Base-by-base conservation (phyloP, 1,284 basidiomycete species). In the Sanghuangporus weigelae region DNA sequence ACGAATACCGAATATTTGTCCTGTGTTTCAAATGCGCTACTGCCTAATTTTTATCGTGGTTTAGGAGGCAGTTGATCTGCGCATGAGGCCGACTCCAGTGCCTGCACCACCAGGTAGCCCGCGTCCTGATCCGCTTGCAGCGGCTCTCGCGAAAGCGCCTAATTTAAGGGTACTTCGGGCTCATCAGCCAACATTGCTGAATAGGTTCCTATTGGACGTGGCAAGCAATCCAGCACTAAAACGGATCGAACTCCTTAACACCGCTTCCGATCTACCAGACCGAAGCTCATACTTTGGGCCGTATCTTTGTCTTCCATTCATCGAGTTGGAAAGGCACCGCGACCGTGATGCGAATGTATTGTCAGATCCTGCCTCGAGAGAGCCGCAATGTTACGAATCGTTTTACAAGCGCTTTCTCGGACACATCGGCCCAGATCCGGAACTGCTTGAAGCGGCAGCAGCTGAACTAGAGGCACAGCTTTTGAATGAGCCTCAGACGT, bases 161-260 rank as follows among this genome's bases (percentile, higher is more conserved):
- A 67, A 68, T 31, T 70, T 84, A 2, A 78, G 75, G 59, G 75
- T 73, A 0, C 73, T 84, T 60, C 72, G 76, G 40, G 79, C 82
- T 0, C 73, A 77, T 49, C 71, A 81, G 2, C 82, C 82, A 0
- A 74, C 75, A 1, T 70, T 81, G 0, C 84, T 83, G 81, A 84
- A 79, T 68, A 72, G 75, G 21, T 67, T 78, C 26, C 73, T 84
- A 61, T 73, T 81, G 59, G 62, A 73, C 42, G 72, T 83, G n/a
- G 77, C 78, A 31, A 46, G 69, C 8, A 83, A 83, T 64, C 74
- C 76, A 0, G 57, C 67, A 3, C 71, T 84, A 42, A 73, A 81
- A 61, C 74, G 75, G 56, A 76, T 83, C 60, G 71, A 78, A 16
- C 71, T 82, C 8, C 73, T 73, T 23, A 71, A 74, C 19, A 72